Conservation (phyloP, 164 flowering plant species). For the Umbilicus rupestris region DNA sequence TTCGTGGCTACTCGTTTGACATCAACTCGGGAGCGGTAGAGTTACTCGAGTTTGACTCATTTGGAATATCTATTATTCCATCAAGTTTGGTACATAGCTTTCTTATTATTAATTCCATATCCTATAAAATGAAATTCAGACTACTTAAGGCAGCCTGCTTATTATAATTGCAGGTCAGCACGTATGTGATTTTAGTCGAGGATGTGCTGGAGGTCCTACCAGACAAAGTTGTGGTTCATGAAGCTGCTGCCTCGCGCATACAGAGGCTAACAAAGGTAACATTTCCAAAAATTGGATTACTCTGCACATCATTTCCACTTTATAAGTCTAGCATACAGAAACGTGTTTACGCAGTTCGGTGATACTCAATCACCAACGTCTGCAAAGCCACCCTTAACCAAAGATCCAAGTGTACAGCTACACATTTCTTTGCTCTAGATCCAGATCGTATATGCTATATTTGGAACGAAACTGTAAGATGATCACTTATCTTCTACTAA, state of each 20-base stretch:
- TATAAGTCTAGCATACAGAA: background rate
- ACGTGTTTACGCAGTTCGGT: too few species aligned
- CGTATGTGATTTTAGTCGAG: constrained; percentile 61
- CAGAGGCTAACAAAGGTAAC: constrained; percentile 73
- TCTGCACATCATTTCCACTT: background rate
- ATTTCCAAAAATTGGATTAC: background rate
- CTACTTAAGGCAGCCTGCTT: background rate
- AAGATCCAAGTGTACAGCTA: too few species aligned
- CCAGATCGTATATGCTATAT: too few species aligned
- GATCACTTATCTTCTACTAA: too few species aligned
- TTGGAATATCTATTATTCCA: constrained; percentile 75
- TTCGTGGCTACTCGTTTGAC: constrained; percentile 67
- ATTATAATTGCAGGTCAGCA: constrained; percentile 50
- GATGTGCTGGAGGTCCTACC: constrained; percentile 74
- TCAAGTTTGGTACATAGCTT: constrained; percentile 55
- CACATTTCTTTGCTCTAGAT: too few species aligned
- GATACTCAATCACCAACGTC: too few species aligned
- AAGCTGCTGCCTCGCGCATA: constrained; percentile 60
- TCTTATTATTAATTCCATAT: background rate
- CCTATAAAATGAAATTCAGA: background rate
- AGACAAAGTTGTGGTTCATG: constrained; percentile 66
- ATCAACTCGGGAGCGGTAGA: constrained; percentile 61
- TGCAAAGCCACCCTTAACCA: too few species aligned
- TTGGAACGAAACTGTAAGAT: too few species aligned
- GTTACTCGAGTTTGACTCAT: constrained; percentile 75